Evolutionary conservation across 1,284 basidiomycete species (phyloP), one percentile per base, ranked within the genome.

Genomic region (Ceratobasidium sp.): DNA sequence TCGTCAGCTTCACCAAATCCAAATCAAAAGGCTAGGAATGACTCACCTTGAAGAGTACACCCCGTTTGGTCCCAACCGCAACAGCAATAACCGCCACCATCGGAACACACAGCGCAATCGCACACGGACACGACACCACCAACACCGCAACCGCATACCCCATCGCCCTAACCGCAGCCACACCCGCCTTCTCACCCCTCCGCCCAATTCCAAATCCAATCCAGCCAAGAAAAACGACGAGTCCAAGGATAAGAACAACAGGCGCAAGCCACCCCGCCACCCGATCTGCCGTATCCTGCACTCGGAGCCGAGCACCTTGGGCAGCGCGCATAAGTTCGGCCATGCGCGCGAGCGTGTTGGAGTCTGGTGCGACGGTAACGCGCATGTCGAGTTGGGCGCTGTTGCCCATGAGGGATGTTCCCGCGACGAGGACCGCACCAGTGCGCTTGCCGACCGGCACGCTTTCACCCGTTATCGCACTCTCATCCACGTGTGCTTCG

Each of bases 401-500:
- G 33, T n/a, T 68, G 4, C 28, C 3, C 18, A 33, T 56, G 80
- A 88, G 86, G 26, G 84, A 78, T 0, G 87, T 88, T 26, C 88
- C 88, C 0, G 88, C 87, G 60, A 86, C 84, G 49, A 88, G 84
- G 2, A 79, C 78, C 69, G 81, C 83, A 15, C 87, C 87, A 0
- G 80, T 55, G 6, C 68, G 70, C 82, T 88, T 88, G 69, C 83
- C 80, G 2, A 87, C 84, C 13, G 87, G 86, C 51, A 83, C 80
- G n/a, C 86, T 84, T 83, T 89, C 88, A 53, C 88, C 88, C 0
- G 87, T 89, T 80, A 88, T 83, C 79, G 86, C 86, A 3, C 87
- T 86, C 81, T 89, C 88, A 81, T 89, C 87, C 5, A 87, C 84
- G 55, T 85, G 84, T 67, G 85, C 86, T 6, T 82, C 79, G 13